These are phyloP conservation scores for Rhodosporidiobolus odoratus DNA, from an alignment of 768 basidiomycete genomes.

Conservation along the genomic window DNA sequence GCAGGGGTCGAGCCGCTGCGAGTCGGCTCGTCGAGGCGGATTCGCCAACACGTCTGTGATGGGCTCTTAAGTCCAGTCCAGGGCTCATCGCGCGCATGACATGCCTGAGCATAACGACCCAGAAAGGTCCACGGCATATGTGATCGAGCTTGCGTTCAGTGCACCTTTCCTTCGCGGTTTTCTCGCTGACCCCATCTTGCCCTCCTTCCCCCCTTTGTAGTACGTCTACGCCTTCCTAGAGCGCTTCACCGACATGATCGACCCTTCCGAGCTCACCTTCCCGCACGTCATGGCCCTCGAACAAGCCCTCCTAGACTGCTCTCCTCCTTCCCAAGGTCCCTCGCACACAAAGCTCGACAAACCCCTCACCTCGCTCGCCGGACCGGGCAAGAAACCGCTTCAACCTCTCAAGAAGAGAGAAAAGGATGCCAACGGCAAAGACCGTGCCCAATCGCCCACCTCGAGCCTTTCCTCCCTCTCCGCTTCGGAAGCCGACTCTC, in stretches of 20 bases:
- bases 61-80: too few species aligned
- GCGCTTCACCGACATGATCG: constrained; percentile 21
- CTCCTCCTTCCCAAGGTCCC: not conserved
- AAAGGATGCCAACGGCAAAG: not conserved
- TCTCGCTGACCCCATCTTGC: not conserved
- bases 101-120: too few species aligned
- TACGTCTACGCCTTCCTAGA: constrained; percentile 30
- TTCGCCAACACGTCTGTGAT: too few species aligned
- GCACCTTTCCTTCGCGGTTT: not conserved
- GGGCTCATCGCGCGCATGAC: too few species aligned
- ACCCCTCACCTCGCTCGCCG: not conserved
- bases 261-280: not conserved
- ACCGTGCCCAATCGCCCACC: constrained; percentile 3
- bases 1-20: too few species aligned
- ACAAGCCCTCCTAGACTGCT: constrained; percentile 22
- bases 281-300: constrained; percentile 26
- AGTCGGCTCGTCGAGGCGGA: too few species aligned
- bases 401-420: not conserved
- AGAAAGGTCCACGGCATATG: too few species aligned
- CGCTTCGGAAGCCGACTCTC: constrained; percentile 13
- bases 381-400: not conserved
- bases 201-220: constrained; percentile 1
- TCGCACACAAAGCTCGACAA: not conserved
- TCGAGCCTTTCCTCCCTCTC: constrained; percentile 18
- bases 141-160: not conserved